phyloP scores from a whole-genome alignment of 176 grass and related monocot genomes.

The Ensete glaucum region DNA sequence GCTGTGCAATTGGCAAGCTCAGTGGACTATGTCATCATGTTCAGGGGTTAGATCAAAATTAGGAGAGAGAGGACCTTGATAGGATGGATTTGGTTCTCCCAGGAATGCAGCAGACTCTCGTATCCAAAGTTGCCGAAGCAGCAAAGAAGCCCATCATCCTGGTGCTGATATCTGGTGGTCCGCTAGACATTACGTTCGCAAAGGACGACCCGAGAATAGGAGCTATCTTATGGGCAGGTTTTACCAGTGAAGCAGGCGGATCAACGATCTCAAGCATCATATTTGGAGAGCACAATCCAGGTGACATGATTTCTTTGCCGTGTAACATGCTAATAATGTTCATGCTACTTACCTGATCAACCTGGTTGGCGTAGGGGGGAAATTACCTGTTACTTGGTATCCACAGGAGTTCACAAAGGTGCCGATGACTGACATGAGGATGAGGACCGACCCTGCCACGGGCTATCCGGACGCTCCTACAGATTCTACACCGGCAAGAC shows the following conservation, averaged over 20 bases:
- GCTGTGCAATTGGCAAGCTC: constrained; percentile 42
- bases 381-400: constrained; percentile 87
- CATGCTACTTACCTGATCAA: constrained; percentile 8
- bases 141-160: constrained; percentile 76
- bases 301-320: constrained; percentile 12
- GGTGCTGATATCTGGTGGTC: constrained; percentile 78
- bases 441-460: constrained; percentile 56
- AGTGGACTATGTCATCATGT: constrained; percentile 52
- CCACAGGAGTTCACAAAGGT: constrained; percentile 63
- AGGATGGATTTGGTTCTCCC: constrained; percentile 65
- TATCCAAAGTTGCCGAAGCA: constrained; percentile 51
- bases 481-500: constrained; percentile 71
- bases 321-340: too few relatives aligned
- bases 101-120: constrained; percentile 65
- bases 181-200: constrained; percentile 70
- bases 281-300: constrained; percentile 96
- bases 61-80: constrained; percentile 75
- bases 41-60: constrained; percentile 82
- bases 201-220: constrained; percentile 62
- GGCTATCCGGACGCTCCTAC: constrained; percentile 80
- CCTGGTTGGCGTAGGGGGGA: constrained; percentile 46
- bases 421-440: constrained; percentile 92
- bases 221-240: constrained; percentile 79
- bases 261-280: constrained; percentile 62
- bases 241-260: constrained; percentile 75